phyloP scores from a whole-genome alignment of 768 basidiomycete genomes.

The Botryobasidium botryosum region DNA sequence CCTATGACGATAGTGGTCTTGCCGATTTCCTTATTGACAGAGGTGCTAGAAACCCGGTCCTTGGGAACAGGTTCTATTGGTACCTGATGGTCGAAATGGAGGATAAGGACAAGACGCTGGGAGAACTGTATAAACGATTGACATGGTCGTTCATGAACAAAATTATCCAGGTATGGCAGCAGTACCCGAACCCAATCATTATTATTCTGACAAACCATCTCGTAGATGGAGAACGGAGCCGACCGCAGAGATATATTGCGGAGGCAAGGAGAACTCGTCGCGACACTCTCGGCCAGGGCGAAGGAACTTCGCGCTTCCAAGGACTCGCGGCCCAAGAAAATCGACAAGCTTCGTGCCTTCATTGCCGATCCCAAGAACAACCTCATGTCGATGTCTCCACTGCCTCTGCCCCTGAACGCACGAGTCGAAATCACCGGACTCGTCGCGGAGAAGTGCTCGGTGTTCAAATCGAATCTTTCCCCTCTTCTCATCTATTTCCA shows the following conservation, averaged over 20 bases:
- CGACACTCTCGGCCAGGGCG: conserved; percentile 70
- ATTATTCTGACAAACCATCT: background rate
- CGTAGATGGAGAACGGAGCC: conserved; percentile 51
- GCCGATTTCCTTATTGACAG: conserved; percentile 82
- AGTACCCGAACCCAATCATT: too few species aligned
- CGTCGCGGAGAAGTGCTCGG: conserved; percentile 77
- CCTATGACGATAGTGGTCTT: conserved; percentile 82
- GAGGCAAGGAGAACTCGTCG: conserved; percentile 82
- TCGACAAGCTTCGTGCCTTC: conserved; percentile 79
- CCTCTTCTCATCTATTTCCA: conserved; percentile 86
- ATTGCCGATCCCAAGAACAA: conserved; percentile 75
- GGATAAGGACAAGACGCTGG: conserved; percentile 65
- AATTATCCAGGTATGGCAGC: conserved; percentile 53
- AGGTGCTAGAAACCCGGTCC: conserved; percentile 61
- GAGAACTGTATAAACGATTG: conserved; percentile 86
- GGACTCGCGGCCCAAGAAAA: conserved; percentile 91
- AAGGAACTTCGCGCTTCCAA: conserved; percentile 78
- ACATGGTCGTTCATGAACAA: conserved; percentile 82
- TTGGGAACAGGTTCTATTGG: conserved; percentile 92
- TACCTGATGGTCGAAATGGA: conserved; percentile 95
- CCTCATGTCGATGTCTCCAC: conserved; percentile 53
- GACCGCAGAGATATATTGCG: conserved; percentile 76
- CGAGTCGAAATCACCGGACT: conserved; percentile 70
- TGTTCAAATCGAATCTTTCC: conserved; percentile 95
- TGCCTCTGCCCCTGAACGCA: conserved; percentile 89